A percentile compares a stretch with the other conserved stretches of the same genome.
These are phyloP conservation scores for Geoglossum cookeanum DNA, from an alignment of 2,329 filamentous ascomycete genomes.

Conservation along the genomic window DNA sequence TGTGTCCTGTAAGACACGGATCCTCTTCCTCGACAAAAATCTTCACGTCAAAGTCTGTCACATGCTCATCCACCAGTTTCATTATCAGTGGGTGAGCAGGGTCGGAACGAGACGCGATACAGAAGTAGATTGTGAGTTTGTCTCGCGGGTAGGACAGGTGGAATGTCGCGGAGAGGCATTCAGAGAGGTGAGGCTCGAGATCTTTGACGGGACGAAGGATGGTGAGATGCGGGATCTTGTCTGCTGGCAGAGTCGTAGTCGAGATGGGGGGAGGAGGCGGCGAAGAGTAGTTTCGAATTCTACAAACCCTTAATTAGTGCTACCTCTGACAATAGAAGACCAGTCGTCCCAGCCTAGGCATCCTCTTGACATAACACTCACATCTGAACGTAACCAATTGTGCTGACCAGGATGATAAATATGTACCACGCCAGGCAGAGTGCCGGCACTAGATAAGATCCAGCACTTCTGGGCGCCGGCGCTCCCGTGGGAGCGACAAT, in stretches of 20 bases:
- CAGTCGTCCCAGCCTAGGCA: not conserved
- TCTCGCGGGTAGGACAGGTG: slow-evolving; percentile 59
- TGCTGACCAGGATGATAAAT: slow-evolving; percentile 33
- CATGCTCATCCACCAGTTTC: slow-evolving; percentile 42
- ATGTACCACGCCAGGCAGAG: slow-evolving; percentile 34
- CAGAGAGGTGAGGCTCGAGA: slow-evolving; percentile 73
- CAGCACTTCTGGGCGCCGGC: not conserved
- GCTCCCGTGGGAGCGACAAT: not conserved
- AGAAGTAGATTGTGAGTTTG: slow-evolving; percentile 65
- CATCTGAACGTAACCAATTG: slow-evolving; percentile 40
- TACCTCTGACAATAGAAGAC: not conserved
- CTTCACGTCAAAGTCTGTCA: slow-evolving; percentile 39
- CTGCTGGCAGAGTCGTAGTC: slow-evolving; percentile 16
- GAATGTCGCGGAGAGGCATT: slow-evolving; percentile 77
- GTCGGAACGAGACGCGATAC: slow-evolving; percentile 55
- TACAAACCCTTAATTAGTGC: slow-evolving; percentile 14
- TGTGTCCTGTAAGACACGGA: slow-evolving; percentile 40
- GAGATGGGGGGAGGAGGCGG: slow-evolving; percentile 25
- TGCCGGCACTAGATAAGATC: slow-evolving; percentile 19
- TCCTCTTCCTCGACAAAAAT: slow-evolving; percentile 73
- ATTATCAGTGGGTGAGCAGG: slow-evolving; percentile 58
- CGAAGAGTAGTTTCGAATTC: slow-evolving; percentile 34
- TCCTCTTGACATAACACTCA: slow-evolving; percentile 18
- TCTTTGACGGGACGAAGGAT: slow-evolving; percentile 88
- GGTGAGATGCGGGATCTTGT: slow-evolving; percentile 59